phyloP scores from a whole-genome alignment of 805 yeast species.

The Myxozyma neglecta region DNA sequence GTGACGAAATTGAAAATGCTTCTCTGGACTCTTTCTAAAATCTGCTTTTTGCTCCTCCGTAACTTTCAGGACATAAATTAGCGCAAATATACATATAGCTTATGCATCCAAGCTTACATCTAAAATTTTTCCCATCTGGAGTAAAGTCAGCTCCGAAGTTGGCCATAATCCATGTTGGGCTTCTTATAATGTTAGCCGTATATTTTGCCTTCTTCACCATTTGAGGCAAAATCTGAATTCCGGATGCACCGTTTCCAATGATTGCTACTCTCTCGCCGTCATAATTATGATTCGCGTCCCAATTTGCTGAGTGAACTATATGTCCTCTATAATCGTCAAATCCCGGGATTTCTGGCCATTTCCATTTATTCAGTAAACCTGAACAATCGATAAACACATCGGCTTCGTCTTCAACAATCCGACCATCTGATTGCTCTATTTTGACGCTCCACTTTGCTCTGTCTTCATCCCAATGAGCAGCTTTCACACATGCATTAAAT shows the following conservation, averaged over 20 bases:
- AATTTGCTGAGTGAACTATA: constrained; percentile 38
- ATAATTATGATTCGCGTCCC: constrained; percentile 15
- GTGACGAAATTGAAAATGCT: constrained; percentile 32
- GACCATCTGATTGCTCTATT: constrained; percentile 6
- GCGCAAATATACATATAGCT: too few species aligned
- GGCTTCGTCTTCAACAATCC: constrained; percentile 1
- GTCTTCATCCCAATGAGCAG: constrained; percentile 32
- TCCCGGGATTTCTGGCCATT: constrained; percentile 37
- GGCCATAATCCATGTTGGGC: constrained; percentile 27
- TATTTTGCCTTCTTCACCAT: constrained; percentile 32
- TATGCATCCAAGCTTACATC: neutral
- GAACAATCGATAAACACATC: constrained; percentile 15
- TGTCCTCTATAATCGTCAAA: constrained; percentile 36
- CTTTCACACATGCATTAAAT: constrained; percentile 27
- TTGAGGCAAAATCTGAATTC: constrained; percentile 39
- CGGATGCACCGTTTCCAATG: constrained; percentile 45
- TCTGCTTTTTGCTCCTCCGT: constrained; percentile 22
- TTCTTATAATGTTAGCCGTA: constrained; percentile 31
- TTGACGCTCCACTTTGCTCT: constrained; percentile 24
- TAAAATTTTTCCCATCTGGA: constrained; percentile 12
- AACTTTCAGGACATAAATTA: neutral
- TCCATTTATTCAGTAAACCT: constrained; percentile 34
- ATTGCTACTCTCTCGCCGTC: constrained; percentile 35
- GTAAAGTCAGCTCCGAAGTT: constrained; percentile 18
- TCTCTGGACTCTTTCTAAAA: constrained; percentile 21